Evolutionary conservation across 371 early-diverging fungal genomes (phyloP).

Genomic region (Mucor circinelloides): DNA sequence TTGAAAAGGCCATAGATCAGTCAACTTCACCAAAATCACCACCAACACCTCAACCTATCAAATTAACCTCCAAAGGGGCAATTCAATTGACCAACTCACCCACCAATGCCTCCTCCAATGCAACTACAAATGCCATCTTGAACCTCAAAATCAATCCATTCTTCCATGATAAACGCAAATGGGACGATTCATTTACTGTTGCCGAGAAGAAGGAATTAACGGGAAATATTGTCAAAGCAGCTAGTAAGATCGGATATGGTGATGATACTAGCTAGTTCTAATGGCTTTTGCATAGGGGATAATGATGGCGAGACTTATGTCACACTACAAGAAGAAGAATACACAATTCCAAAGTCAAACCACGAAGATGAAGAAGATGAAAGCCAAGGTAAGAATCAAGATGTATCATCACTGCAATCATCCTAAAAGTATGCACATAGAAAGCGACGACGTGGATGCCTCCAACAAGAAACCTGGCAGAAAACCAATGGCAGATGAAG

Average conservation of each 20-base stretch:
- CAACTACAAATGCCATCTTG: conserved; percentile 12
- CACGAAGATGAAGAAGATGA: conserved; percentile 18
- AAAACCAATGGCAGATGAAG: conserved; percentile 37
- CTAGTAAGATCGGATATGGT: conserved; percentile 12
- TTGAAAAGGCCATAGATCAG: neutral
- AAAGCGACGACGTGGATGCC: conserved; percentile 21
- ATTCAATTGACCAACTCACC: conserved; percentile 8
- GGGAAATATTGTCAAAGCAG: conserved; percentile 38
- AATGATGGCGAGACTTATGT: conserved; percentile 28
- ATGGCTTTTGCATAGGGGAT: conserved; percentile 17
- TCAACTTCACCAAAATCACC: neutral
- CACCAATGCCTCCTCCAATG: neutral
- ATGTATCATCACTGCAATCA: neutral
- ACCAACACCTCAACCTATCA: neutral
- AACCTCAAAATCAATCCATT: conserved; percentile 9
- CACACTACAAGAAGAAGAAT: conserved; percentile 30
- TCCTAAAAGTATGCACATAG: conserved; percentile 1
- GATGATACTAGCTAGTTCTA: neutral
- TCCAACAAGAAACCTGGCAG: conserved; percentile 28
- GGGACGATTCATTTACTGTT: conserved; percentile 30
- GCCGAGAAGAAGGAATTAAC: conserved; percentile 27
- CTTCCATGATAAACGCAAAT: conserved; percentile 33
- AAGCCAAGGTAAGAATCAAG: conserved; percentile 10
- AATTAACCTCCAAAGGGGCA: conserved; percentile 3
- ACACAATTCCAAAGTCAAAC: neutral